phyloP scores from a whole-genome alignment of 768 basidiomycete species.

The Rhodocollybia butyracea region DNA sequence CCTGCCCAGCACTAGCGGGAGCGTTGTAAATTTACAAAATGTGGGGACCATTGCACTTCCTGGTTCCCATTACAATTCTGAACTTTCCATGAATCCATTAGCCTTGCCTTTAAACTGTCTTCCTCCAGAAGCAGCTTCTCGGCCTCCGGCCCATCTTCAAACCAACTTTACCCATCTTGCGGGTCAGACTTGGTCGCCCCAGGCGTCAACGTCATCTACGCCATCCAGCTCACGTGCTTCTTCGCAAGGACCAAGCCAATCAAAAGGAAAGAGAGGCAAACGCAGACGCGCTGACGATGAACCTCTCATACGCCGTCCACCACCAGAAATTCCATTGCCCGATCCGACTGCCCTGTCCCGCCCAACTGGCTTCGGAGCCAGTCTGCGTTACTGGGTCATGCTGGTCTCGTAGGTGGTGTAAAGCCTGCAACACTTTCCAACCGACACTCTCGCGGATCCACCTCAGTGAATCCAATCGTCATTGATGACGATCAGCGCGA shows the following conservation, averaged over 20 bases:
- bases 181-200: neutral
- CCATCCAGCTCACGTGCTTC: slow-evolving; percentile 17
- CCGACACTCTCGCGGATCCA: slow-evolving; percentile 46
- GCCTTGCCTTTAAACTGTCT: slow-evolving; percentile 54
- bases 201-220: slow-evolving; percentile 14
- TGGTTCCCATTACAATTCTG: slow-evolving; percentile 89
- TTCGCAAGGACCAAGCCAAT: slow-evolving; percentile 17
- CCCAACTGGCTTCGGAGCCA: slow-evolving; percentile 73
- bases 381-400: slow-evolving; percentile 65
- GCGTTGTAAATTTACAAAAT: slow-evolving; percentile 61
- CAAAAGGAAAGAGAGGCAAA: slow-evolving; percentile 30
- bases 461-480: slow-evolving; percentile 64
- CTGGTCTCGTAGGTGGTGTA: slow-evolving; percentile 66
- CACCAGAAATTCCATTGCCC: slow-evolving; percentile 60
- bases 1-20: slow-evolving; percentile 44
- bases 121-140: slow-evolving; percentile 26
- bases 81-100: slow-evolving; percentile 80
- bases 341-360: slow-evolving; percentile 57
- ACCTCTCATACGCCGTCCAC: slow-evolving; percentile 35
- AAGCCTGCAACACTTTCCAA: slow-evolving; percentile 51
- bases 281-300: slow-evolving; percentile 34
- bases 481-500: slow-evolving; percentile 54
- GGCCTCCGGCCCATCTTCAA: slow-evolving; percentile 32
- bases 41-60: slow-evolving; percentile 98
- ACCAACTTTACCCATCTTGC: neutral